These are phyloP conservation scores for Cupressus sempervirens DNA, from an alignment of 75 land plant species.

Conservation along the genomic window DNA sequence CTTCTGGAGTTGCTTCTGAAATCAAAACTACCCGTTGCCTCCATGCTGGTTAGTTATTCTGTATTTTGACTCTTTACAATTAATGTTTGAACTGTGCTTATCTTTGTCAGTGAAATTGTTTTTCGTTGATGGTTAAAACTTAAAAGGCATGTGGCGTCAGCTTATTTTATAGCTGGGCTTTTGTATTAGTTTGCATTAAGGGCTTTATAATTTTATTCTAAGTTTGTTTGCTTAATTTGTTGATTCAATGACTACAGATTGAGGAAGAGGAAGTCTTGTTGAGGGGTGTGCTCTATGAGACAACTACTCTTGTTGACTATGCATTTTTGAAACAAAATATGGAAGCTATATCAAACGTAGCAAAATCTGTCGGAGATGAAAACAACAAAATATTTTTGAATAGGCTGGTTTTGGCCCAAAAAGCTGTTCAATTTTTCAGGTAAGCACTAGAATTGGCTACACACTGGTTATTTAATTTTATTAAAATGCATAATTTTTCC, in stretches of 20 bases:
- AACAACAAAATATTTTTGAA: not conserved
- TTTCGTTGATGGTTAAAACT: not conserved
- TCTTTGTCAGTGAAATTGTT: not conserved
- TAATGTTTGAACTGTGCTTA: not conserved
- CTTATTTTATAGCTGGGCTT: not conserved
- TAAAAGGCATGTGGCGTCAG: not conserved
- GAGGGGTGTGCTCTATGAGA: not conserved
- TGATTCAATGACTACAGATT: not conserved
- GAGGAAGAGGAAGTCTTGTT: slow-evolving; percentile 3
- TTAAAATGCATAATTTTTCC: not conserved
- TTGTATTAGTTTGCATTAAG: not conserved
- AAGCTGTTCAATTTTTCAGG: slow-evolving; percentile 9
- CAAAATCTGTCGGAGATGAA: not conserved
- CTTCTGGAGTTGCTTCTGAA: slow-evolving; percentile 8
- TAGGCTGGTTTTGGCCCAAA: slow-evolving; percentile 3
- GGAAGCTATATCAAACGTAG: not conserved
- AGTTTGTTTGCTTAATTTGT: not conserved
- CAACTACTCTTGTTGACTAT: slow-evolving; percentile 2
- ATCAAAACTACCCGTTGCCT: not conserved
- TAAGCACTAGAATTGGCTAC: not conserved
- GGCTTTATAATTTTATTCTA: not conserved
- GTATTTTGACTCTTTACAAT: not conserved
- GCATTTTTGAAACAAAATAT: slow-evolving; percentile 1
- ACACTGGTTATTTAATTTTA: not conserved
- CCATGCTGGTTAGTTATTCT: slow-evolving; percentile 3